Evolutionary conservation across 2,329 filamentous ascomycete genomes (phyloP).

Genomic region (Meredithiella fracta): DNA sequence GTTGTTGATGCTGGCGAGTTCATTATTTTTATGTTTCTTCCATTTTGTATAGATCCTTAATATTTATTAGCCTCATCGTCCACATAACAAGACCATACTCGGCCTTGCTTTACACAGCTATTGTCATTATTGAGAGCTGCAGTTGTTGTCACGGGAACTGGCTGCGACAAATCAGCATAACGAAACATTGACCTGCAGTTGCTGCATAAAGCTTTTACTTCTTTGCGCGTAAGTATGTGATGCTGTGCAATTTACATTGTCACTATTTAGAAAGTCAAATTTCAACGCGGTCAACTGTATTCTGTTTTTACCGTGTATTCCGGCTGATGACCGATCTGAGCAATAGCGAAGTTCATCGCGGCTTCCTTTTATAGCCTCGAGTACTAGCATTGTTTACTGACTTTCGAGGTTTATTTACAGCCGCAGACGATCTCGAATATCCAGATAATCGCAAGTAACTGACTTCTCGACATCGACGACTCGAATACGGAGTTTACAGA

Average conservation of each 20-base stretch:
- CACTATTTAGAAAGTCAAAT: not conserved
- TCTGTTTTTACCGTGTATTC: not conserved
- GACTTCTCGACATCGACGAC: not conserved
- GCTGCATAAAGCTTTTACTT: not conserved
- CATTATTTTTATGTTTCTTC: not conserved
- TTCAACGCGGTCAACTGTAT: not conserved
- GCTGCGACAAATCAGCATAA: not conserved
- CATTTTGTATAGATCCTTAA: not conserved
- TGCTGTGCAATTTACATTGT: not conserved
- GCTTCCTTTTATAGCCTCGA: too few relatives aligned
- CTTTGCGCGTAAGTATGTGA: slow-evolving; percentile 1
- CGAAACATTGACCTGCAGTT: not conserved
- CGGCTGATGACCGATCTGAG: too few relatives aligned
- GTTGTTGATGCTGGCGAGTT: not conserved
- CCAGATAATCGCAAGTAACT: too few relatives aligned
- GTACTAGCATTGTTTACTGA: too few relatives aligned
- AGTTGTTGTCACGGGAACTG: not conserved
- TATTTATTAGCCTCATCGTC: not conserved
- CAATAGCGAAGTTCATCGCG: too few relatives aligned
- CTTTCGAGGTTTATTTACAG: too few relatives aligned
- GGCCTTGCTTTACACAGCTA: not conserved
- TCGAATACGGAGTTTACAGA: not conserved
- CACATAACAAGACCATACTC: not conserved
- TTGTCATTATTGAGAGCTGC: not conserved
- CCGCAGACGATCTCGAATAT: too few relatives aligned